phyloP scores from a whole-genome alignment of 2,329 filamentous ascomycete species.

The Mollisia scopiformis region DNA sequence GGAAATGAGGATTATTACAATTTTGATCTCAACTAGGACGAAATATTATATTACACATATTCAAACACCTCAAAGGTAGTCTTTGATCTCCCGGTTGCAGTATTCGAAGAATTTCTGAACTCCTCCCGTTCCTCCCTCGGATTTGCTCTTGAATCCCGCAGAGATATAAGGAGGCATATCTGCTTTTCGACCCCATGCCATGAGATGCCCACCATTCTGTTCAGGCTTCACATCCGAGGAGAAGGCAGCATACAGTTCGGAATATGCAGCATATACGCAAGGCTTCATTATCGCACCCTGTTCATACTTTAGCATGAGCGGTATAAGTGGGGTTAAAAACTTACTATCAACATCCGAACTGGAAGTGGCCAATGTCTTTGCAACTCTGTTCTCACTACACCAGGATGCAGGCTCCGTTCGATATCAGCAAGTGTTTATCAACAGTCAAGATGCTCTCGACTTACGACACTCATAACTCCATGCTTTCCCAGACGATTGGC shows the following conservation, averaged over 20 bases:
- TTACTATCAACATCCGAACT: constrained; percentile 23
- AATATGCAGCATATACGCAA: constrained; percentile 39
- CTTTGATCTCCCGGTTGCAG: constrained; percentile 36
- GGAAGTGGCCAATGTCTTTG: constrained; percentile 32
- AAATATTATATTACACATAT: not conserved
- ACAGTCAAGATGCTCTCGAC: not conserved
- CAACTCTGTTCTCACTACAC: constrained; percentile 43
- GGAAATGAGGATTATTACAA: constrained; percentile 8
- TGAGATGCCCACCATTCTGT: constrained; percentile 41
- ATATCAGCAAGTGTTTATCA: constrained; percentile 5
- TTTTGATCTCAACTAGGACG: not conserved
- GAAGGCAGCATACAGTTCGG: constrained; percentile 41
- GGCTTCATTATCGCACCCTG: too few species aligned
- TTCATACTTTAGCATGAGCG: too few species aligned
- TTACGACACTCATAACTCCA: constrained; percentile 39
- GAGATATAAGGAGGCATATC: constrained; percentile 23
- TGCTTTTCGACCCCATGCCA: constrained; percentile 45
- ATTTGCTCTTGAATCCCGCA: constrained; percentile 27
- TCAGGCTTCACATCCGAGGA: constrained; percentile 36
- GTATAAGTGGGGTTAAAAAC: too few species aligned
- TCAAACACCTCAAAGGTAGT: constrained; percentile 17
- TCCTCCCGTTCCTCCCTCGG: constrained; percentile 33
- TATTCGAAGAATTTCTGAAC: constrained; percentile 40
- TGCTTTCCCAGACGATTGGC: constrained; percentile 34
- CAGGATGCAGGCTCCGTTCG: constrained; percentile 41